Percentiles rank a stretch among this genome's conserved stretches.
Evolutionary conservation across 345 rosid genomes (phyloP).

Genomic region (Pugionium cornutum): DNA sequence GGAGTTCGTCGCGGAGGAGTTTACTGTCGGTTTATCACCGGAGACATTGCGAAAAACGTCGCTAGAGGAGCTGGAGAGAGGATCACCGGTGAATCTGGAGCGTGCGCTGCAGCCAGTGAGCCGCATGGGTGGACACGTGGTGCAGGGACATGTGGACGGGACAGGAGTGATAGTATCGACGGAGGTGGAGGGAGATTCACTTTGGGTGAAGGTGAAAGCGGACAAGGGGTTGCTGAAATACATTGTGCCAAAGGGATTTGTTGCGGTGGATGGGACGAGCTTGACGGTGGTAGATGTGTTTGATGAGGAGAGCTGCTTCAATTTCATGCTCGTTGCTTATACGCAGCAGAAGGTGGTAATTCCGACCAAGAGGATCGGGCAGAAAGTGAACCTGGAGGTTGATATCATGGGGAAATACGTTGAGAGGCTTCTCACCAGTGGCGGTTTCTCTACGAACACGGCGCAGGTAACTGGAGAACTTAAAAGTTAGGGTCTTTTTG

Average conservation of each 20-base stretch:
- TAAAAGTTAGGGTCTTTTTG: neutral
- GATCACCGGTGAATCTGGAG: conserved; percentile 80
- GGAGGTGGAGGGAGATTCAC: conserved; percentile 68
- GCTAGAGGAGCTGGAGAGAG: conserved; percentile 58
- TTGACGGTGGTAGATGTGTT: conserved; percentile 85
- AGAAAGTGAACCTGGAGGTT: conserved; percentile 90
- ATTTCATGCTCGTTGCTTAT: conserved; percentile 81
- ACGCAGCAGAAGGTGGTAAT: conserved; percentile 79
- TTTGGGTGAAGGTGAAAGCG: conserved; percentile 82
- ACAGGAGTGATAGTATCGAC: conserved; percentile 72
- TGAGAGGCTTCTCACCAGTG: conserved; percentile 74
- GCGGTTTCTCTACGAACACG: conserved; percentile 30
- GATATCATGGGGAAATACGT: conserved; percentile 93
- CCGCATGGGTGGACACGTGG: conserved; percentile 87
- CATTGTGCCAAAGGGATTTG: conserved; percentile 82
- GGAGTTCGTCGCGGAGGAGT: conserved; percentile 55
- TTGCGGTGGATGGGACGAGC: conserved; percentile 91
- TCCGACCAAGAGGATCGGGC: conserved; percentile 68
- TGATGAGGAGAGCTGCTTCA: conserved; percentile 71
- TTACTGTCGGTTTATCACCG: conserved; percentile 72
- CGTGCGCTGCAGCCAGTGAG: conserved; percentile 60
- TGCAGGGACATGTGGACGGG: conserved; percentile 94
- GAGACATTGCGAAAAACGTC: conserved; percentile 84
- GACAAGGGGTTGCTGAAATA: conserved; percentile 55
- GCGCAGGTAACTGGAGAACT: conserved; percentile 23